phyloP scores from a whole-genome alignment of 192 early-diverging fungal genomes.

The Umbelopsis sp. region DNA sequence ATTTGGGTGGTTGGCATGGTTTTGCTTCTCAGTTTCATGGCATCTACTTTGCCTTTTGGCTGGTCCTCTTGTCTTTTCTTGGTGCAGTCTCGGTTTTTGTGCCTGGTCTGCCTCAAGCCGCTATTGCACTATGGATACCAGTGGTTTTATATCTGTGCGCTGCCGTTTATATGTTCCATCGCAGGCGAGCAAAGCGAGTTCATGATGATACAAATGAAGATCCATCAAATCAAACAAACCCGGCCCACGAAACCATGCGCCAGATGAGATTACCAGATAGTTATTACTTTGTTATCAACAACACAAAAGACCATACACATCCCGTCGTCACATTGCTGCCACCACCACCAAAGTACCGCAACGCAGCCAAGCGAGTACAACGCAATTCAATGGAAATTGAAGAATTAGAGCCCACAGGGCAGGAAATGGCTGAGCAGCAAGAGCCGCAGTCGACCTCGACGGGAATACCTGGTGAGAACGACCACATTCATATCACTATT shows the following conservation, averaged over 20 bases:
- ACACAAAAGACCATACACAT: constrained; percentile 18
- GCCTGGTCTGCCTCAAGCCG: not conserved
- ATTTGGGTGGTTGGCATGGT: not conserved
- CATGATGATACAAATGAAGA: not conserved
- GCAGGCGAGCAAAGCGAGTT: not conserved
- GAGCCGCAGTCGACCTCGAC: too few species aligned
- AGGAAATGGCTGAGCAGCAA: too few species aligned
- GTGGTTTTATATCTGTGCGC: not conserved
- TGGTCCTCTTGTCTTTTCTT: constrained; percentile 7
- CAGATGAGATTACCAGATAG: constrained; percentile 10
- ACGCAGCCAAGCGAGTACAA: not conserved
- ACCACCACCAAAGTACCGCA: constrained; percentile 19
- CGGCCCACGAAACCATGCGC: not conserved
- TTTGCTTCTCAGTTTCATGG: not conserved
- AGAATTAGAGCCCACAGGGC: too few species aligned
- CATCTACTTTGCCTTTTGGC: constrained; percentile 18
- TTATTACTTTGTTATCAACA: constrained; percentile 23
- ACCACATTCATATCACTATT: too few species aligned
- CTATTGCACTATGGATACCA: constrained; percentile 20
- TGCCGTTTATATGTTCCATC: not conserved
- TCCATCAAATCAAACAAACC: not conserved
- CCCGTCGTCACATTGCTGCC: constrained; percentile 25
- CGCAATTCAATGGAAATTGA: not conserved
- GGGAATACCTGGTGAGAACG: too few species aligned
- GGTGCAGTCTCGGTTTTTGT: constrained; percentile 15